Evolutionary conservation across 495 filamentous ascomycete genomes (phyloP).

Genomic region (Aspergillus biplanus): DNA sequence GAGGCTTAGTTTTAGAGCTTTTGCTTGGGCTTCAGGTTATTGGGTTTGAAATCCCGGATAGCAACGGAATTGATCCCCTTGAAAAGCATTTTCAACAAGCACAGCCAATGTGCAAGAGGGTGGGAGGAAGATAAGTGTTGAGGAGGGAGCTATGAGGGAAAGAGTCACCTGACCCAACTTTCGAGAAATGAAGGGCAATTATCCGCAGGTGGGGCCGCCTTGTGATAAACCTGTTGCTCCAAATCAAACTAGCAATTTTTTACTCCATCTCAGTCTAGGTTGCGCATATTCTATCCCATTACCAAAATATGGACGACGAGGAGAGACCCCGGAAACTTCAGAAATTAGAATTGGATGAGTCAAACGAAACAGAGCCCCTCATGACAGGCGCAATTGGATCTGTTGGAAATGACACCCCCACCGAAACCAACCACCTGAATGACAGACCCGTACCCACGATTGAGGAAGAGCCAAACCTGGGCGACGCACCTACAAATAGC

Average conservation of each 20-base stretch:
- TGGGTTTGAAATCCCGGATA: too few relatives aligned
- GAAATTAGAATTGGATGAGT: conserved; percentile 47
- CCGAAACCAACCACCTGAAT: conserved; percentile 16
- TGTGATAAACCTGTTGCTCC: conserved; percentile 23
- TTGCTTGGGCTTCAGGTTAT: too few relatives aligned
- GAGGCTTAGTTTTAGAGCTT: too few relatives aligned
- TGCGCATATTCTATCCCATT: conserved; percentile 9
- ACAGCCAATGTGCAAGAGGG: too few relatives aligned
- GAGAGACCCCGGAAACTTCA: conserved; percentile 56
- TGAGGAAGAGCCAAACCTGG: conserved; percentile 5
- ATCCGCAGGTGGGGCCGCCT: conserved; percentile 15
- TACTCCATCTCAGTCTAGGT: not conserved
- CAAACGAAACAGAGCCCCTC: conserved; percentile 28
- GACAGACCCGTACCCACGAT: conserved; percentile 9
- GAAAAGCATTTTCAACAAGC: too few relatives aligned
- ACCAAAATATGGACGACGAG: conserved; percentile 52
- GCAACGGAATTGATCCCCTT: too few relatives aligned
- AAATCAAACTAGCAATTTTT: conserved; percentile 6
- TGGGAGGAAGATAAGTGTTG: not conserved
- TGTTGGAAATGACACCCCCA: conserved; percentile 20
- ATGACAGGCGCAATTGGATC: conserved; percentile 39
- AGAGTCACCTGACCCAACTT: conserved; percentile 14
- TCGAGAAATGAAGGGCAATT: conserved; percentile 7
- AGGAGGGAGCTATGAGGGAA: not conserved
- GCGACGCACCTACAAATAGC: conserved; percentile 20